A percentile compares a stretch with the other conserved stretches of the same genome.
These are phyloP conservation scores for Candida vaughaniae DNA, from an alignment of 805 yeast species.

Conservation along the genomic window DNA sequence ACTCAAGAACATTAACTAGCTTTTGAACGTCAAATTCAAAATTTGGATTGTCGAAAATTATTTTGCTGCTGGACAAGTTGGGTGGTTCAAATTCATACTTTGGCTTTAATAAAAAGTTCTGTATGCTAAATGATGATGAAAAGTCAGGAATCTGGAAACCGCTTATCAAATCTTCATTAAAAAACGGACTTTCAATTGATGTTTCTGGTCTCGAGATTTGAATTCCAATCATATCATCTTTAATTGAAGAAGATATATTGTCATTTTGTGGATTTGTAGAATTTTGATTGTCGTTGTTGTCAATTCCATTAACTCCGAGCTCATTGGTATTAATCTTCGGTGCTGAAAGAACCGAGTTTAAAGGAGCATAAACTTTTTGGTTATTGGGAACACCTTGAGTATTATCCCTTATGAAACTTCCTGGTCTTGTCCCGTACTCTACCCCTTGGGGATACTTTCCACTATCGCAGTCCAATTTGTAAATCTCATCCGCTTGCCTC, in stretches of 20 bases:
- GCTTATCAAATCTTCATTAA: constrained; percentile 12
- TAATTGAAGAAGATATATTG: not conserved
- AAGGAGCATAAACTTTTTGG: not conserved
- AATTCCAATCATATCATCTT: not conserved
- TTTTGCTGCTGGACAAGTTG: constrained; percentile 13
- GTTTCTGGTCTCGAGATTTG: constrained; percentile 9
- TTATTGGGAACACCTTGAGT: not conserved
- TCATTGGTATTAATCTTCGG: too few species aligned
- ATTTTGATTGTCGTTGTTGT: not conserved
- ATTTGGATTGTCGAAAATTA: constrained; percentile 12
- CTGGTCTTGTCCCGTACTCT: not conserved
- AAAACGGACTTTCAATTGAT: constrained; percentile 13
- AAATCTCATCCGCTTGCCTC: constrained; percentile 30
- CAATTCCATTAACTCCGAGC: too few species aligned
- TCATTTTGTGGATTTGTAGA: not conserved
- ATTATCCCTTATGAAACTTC: not conserved
- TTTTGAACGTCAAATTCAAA: constrained; percentile 13
- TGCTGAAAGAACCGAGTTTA: not conserved
- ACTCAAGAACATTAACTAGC: constrained; percentile 19
- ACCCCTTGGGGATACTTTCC: not conserved
- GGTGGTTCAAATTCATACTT: constrained; percentile 13
- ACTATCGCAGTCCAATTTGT: constrained; percentile 20
- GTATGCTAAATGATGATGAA: constrained; percentile 11
- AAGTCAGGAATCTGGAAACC: constrained; percentile 11
- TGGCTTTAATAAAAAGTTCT: constrained; percentile 13